Percentiles rank a stretch among this genome's conserved stretches.
Conservation (phyloP, 768 basidiomycete genomes). For the Kwoniella sp. region DNA sequence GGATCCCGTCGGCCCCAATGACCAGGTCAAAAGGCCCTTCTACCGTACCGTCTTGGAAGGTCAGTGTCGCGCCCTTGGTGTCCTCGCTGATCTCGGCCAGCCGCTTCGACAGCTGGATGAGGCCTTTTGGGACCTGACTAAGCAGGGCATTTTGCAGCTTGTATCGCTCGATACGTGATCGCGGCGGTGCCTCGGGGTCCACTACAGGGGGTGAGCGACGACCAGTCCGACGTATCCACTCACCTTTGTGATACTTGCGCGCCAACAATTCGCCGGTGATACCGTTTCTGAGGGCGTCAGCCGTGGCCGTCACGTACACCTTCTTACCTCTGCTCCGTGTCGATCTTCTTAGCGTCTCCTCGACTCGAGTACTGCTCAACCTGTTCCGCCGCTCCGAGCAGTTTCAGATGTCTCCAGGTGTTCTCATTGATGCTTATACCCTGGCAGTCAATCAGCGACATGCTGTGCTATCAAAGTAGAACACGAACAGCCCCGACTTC, state of each 20-base stretch:
- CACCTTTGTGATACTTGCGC: conserved; percentile 4
- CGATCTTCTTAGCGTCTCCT: conserved; percentile 14
- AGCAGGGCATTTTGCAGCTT: conserved; percentile 31
- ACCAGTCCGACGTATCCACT: neutral
- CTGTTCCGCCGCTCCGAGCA: conserved; percentile 19
- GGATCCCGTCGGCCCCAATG: conserved; percentile 38
- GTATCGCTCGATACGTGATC: conserved; percentile 26
- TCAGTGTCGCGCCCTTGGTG: conserved; percentile 5
- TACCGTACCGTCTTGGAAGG: conserved; percentile 23
- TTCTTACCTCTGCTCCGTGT: conserved; percentile 6
- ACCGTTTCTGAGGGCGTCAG: conserved; percentile 9
- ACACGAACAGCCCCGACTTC: conserved; percentile 38
- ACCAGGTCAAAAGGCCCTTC: conserved; percentile 28
- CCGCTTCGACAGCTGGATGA: conserved; percentile 30
- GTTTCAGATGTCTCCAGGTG: conserved; percentile 29
- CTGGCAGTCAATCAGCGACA: too few species aligned
- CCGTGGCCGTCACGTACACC: neutral
- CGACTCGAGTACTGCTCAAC: conserved; percentile 16
- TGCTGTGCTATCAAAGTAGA: too few species aligned
- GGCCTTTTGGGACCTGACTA: conserved; percentile 15
- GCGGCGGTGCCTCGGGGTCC: conserved; percentile 14
- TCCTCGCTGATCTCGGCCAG: conserved; percentile 13
- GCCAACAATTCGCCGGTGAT: conserved; percentile 11
- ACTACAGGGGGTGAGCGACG: neutral
- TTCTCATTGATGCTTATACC: conserved; percentile 36